A percentile compares a stretch with the other conserved stretches of the same genome.
Conservation (phyloP, 352 stramenopile species). For the Paralagenidium karlingii region DNA sequence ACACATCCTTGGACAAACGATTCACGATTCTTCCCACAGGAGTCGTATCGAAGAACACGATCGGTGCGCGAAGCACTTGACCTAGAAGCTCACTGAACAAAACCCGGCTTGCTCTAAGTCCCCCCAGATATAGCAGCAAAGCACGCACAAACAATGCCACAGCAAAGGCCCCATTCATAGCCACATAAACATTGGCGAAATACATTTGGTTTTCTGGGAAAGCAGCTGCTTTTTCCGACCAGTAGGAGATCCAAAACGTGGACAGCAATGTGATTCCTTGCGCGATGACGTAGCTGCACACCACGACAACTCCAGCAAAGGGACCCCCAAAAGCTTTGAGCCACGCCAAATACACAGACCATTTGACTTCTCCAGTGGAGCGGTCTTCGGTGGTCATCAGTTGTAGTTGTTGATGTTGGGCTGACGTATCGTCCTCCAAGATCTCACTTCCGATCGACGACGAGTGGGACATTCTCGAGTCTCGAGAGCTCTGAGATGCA, state of each 20-base stretch:
- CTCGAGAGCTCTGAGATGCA: conserved; percentile 8
- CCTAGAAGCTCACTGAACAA: conserved; percentile 51
- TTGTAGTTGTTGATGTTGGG: no score
- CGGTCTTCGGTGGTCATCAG: conserved; percentile 66
- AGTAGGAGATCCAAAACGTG: conserved; percentile 91
- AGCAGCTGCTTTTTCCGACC: conserved; percentile 61
- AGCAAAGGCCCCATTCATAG: conserved; percentile 38
- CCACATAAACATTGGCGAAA: conserved; percentile 76
- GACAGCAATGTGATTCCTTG: conserved; percentile 36
- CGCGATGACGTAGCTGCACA: conserved; percentile 36
- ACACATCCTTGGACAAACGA: conserved; percentile 85
- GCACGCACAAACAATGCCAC: conserved; percentile 48
- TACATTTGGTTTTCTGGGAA: conserved; percentile 38
- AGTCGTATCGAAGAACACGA: conserved; percentile 78
- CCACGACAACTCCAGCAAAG: conserved; percentile 24
- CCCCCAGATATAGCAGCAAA: conserved; percentile 40
- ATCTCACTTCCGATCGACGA: conserved; percentile 7
- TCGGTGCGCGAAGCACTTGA: conserved; percentile 23
- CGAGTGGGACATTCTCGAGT: no score
- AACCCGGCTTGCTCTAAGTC: conserved; percentile 32
- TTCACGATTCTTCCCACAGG: conserved; percentile 90
- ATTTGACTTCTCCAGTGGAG: conserved; percentile 60
- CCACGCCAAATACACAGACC: conserved; percentile 48
- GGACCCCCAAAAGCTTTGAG: conserved; percentile 51
- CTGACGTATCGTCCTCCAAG: conserved; percentile 9